Conservation (phyloP, 2,329 filamentous ascomycete species). For the Stenocarpella maydis region DNA sequence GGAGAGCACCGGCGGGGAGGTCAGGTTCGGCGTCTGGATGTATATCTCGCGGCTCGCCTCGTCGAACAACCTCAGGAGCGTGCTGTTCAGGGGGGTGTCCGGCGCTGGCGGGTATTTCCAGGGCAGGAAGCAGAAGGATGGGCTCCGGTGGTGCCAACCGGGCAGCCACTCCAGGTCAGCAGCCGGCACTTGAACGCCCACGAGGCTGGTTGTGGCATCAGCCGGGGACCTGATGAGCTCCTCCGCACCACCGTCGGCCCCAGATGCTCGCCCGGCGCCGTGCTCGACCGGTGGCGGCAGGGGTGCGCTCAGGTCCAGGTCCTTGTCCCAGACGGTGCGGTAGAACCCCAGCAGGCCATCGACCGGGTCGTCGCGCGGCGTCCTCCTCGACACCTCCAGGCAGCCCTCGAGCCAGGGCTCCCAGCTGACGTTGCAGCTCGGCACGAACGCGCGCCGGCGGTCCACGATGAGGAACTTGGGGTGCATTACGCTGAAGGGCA, state of each 20-base stretch:
- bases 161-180: constrained; percentile 63
- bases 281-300: neutral
- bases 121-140: constrained; percentile 66
- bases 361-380: constrained; percentile 62
- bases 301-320: constrained; percentile 29
- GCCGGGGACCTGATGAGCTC: constrained; percentile 36
- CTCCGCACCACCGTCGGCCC: constrained; percentile 18
- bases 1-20: constrained; percentile 69
- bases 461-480: constrained; percentile 84
- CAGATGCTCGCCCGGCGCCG: constrained; percentile 4
- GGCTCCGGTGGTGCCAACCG: constrained; percentile 76
- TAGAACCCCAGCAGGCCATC: constrained; percentile 72
- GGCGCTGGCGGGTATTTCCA: constrained; percentile 63
- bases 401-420: constrained; percentile 88
- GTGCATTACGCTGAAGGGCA: constrained; percentile 87
- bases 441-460: constrained; percentile 70
- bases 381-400: constrained; percentile 60
- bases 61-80: constrained; percentile 67
- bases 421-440: constrained; percentile 87
- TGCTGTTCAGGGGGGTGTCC: constrained; percentile 72
- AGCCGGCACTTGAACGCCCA: constrained; percentile 52
- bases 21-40: constrained; percentile 82
- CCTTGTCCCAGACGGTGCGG: constrained; percentile 69
- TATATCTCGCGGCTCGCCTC: constrained; percentile 67
- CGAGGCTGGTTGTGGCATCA: constrained; percentile 24